Conservation (phyloP, 192 early-diverging fungal species). For the Funneliformis mosseae region DNA sequence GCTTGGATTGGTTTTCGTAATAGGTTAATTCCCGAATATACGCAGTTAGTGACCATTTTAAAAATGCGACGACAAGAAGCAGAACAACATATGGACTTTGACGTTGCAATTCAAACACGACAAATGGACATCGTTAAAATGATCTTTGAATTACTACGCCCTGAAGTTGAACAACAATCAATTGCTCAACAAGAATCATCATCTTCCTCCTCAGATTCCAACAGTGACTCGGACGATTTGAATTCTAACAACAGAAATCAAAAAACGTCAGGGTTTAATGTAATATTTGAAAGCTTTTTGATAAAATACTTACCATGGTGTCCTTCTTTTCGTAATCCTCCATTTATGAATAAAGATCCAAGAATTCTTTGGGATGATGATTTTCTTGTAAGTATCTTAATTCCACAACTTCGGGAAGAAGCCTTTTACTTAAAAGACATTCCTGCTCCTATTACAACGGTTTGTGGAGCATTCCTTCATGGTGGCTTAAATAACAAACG, state of each 20-base stretch:
- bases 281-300: not conserved
- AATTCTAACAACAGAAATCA: not conserved
- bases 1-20: constrained; percentile 23
- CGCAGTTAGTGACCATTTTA: not conserved
- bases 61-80: not conserved
- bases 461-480: not conserved
- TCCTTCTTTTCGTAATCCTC: not conserved
- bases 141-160: not conserved
- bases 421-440: constrained; percentile 12
- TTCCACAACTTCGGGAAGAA: constrained; percentile 3
- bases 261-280: not conserved
- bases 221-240: not conserved
- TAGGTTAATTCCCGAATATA: constrained; percentile 26
- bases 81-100: not conserved
- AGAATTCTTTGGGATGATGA: constrained; percentile 20
- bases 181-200: not conserved
- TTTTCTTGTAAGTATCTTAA: not conserved
- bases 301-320: constrained; percentile 20
- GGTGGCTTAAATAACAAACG: not conserved
- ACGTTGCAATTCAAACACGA: constrained; percentile 11
- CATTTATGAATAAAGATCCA: constrained; percentile 18
- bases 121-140: constrained; percentile 21
- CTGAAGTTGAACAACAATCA: not conserved
- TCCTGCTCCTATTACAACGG: not conserved
- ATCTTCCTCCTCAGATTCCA: not conserved